These are phyloP conservation scores for Calocybe gambosa DNA, from an alignment of 1,284 basidiomycete species.

Conservation along the genomic window DNA sequence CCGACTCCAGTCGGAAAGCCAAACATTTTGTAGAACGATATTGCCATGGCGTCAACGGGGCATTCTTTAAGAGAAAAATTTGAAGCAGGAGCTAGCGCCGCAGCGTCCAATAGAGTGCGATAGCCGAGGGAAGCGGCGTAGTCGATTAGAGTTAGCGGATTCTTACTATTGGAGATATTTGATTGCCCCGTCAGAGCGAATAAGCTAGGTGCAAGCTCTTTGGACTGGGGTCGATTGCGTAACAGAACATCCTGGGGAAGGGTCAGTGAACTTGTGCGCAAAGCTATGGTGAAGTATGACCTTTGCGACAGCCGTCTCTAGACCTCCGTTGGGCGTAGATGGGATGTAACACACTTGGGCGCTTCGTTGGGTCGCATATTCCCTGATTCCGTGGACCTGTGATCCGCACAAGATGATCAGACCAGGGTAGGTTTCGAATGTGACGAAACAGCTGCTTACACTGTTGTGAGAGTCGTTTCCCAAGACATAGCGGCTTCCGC, in stretches of 20 bases:
- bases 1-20: constrained; percentile 84
- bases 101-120: constrained; percentile 69
- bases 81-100: constrained; percentile 71
- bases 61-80: constrained; percentile 56
- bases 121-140: constrained; percentile 67
- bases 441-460: constrained; percentile 24
- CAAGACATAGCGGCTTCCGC: constrained; percentile 54
- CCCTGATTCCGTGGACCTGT: constrained; percentile 69
- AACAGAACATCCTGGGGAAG: constrained; percentile 36
- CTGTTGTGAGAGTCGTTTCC: constrained; percentile 78
- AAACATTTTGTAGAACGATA: constrained; percentile 88
- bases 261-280: constrained; percentile 1
- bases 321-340: constrained; percentile 56
- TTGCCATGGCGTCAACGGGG: constrained; percentile 72
- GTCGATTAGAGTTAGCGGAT: constrained; percentile 45
- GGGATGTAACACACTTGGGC: constrained; percentile 59
- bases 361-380: constrained; percentile 53
- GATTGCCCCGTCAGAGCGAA: constrained; percentile 77
- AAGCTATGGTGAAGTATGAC: constrained; percentile 30
- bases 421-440: constrained; percentile 9
- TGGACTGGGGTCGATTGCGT: constrained; percentile 37
- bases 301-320: constrained; percentile 52
- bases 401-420: background rate
- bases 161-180: constrained; percentile 70
- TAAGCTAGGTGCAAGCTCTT: constrained; percentile 43